These are phyloP conservation scores for Pyrenophora seminiperda DNA, from an alignment of 2,329 filamentous ascomycete species.

Conservation along the genomic window DNA sequence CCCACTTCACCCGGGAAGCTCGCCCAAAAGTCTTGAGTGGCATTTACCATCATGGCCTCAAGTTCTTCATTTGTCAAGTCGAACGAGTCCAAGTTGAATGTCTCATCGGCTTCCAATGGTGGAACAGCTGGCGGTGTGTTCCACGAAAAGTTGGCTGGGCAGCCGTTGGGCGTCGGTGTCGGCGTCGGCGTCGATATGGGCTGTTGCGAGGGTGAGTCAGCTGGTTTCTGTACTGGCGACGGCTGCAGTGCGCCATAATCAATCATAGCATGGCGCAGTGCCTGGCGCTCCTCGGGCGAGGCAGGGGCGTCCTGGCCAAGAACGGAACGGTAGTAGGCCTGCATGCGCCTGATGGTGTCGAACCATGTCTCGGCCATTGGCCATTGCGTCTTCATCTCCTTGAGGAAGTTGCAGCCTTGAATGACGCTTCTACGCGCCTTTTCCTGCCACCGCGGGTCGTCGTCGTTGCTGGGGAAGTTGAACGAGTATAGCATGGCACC, in stretches of 20 bases:
- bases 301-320: constrained; percentile 43
- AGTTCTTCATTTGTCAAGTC: constrained; percentile 44
- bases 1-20: constrained; percentile 48
- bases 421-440: constrained; percentile 44
- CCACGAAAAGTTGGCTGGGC: constrained; percentile 29
- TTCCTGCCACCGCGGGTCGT: constrained; percentile 41
- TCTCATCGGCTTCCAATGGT: constrained; percentile 40
- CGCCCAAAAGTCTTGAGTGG: constrained; percentile 49
- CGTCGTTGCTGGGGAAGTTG: constrained; percentile 46
- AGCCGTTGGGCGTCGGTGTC: constrained; percentile 33
- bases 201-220: constrained; percentile 21
- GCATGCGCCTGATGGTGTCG: constrained; percentile 52
- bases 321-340: constrained; percentile 47
- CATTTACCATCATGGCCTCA: constrained; percentile 47
- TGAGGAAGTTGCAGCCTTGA: constrained; percentile 46
- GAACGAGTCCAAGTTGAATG: constrained; percentile 40
- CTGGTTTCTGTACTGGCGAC: constrained; percentile 45
- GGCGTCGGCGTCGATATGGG: constrained; percentile 30
- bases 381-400: constrained; percentile 51
- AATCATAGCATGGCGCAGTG: constrained; percentile 46
- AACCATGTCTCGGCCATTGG: constrained; percentile 51
- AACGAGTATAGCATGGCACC: constrained; percentile 49
- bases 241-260: constrained; percentile 50
- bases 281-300: constrained; percentile 46
- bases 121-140: constrained; percentile 28